Evolutionary conservation across 257 asterid genomes (phyloP).

Genomic region (Hygrophila difformis): DNA sequence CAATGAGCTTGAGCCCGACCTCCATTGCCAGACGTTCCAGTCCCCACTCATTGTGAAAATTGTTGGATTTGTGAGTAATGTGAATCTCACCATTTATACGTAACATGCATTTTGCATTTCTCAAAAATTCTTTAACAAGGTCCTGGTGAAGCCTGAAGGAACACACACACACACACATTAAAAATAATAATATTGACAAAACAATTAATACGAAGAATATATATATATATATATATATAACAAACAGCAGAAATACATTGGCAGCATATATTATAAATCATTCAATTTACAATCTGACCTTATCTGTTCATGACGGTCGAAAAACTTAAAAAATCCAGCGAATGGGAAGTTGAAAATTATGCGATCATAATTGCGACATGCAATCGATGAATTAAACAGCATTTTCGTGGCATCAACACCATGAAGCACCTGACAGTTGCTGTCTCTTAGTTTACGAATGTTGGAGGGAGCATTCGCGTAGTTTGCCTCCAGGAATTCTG

Average conservation of each 20-base stretch:
- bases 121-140: slow-evolving; percentile 26
- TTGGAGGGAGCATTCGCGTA: slow-evolving; percentile 28
- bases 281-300: slow-evolving; percentile 13
- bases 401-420: slow-evolving; percentile 32
- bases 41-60: slow-evolving; percentile 17
- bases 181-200: too few species aligned
- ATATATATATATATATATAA: background rate
- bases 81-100: slow-evolving; percentile 27
- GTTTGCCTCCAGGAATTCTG: slow-evolving; percentile 15
- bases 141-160: slow-evolving; percentile 22
- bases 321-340: slow-evolving; percentile 22
- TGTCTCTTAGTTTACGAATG: slow-evolving; percentile 17
- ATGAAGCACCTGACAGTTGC: slow-evolving; percentile 30
- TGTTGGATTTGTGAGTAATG: slow-evolving; percentile 33
- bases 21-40: slow-evolving; percentile 13
- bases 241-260: background rate
- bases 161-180: too few species aligned
- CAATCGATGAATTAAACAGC: slow-evolving; percentile 16
- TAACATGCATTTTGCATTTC: slow-evolving; percentile 28
- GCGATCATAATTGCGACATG: slow-evolving; percentile 27
- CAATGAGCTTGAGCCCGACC: slow-evolving; percentile 14
- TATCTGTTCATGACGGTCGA: slow-evolving; percentile 13
- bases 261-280: too few species aligned
- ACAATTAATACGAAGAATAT: background rate
- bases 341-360: slow-evolving; percentile 44